These are phyloP conservation scores for Salix purpurea DNA, from an alignment of 345 rosid genomes.

Conservation along the genomic window DNA sequence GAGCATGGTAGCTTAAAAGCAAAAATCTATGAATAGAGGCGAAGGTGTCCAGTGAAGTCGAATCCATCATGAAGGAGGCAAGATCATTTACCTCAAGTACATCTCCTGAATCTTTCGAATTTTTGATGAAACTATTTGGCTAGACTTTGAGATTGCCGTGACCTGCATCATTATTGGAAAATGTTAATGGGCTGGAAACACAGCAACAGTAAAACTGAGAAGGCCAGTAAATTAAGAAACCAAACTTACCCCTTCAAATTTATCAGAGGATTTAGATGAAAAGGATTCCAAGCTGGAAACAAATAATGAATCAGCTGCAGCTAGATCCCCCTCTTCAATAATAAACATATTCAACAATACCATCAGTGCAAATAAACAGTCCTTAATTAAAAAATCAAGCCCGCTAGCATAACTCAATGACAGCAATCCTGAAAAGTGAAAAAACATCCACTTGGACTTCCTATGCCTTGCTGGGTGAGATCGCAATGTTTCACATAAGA, in stretches of 20 bases:
- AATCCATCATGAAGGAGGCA: too few relatives aligned
- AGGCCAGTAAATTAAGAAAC: not conserved
- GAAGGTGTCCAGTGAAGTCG: not conserved
- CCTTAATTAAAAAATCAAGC: conserved; percentile 55
- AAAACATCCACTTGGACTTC: conserved; percentile 65
- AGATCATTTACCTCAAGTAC: conserved; percentile 18
- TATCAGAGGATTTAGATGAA: conserved; percentile 4
- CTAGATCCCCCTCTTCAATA: conserved; percentile 57
- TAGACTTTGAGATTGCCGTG: conserved; percentile 9
- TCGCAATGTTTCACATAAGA: conserved; percentile 37
- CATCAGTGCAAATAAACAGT: conserved; percentile 53
- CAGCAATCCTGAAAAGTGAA: conserved; percentile 67
- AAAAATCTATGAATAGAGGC: not conserved
- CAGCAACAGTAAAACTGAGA: not conserved
- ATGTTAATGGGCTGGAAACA: not conserved
- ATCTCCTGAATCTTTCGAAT: conserved; percentile 15
- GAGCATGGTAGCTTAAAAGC: not conserved
- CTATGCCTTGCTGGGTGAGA: conserved; percentile 35
- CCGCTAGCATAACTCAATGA: conserved; percentile 49
- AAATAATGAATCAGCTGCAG: conserved; percentile 24
- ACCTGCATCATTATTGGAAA: conserved; percentile 13
- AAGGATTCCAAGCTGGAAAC: not conserved
- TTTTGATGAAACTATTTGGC: conserved; percentile 10
- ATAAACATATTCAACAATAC: conserved; percentile 46
- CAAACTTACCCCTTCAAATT: conserved; percentile 12